Evolutionary conservation across 371 early-diverging fungal genomes (phyloP).

Genomic region (Lichtheimia ornata): DNA sequence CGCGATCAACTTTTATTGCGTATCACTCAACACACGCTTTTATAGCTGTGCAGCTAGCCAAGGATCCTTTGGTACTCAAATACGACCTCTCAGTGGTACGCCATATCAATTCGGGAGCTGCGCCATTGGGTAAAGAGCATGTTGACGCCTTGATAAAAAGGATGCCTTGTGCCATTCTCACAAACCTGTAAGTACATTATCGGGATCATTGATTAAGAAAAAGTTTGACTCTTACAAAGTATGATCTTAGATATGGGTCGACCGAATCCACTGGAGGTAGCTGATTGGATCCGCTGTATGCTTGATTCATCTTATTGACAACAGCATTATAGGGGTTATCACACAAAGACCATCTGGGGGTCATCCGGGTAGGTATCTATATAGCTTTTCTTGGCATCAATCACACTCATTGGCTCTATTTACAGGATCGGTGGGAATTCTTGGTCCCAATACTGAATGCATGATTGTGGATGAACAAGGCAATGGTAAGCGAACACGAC

Average conservation of each 20-base stretch:
- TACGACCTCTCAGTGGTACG: slow-evolving; percentile 69
- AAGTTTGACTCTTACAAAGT: neutral
- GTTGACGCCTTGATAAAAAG: slow-evolving; percentile 45
- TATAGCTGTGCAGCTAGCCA: slow-evolving; percentile 60
- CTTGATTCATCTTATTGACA: neutral
- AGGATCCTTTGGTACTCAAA: slow-evolving; percentile 66
- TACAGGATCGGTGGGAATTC: slow-evolving; percentile 55
- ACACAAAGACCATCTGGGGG: slow-evolving; percentile 5
- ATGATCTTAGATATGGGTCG: slow-evolving; percentile 71
- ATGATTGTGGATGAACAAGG: slow-evolving; percentile 64
- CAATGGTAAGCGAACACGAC: slow-evolving; percentile 26
- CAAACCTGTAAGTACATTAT: slow-evolving; percentile 8
- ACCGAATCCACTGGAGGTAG: slow-evolving; percentile 62
- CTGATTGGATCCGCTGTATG: neutral
- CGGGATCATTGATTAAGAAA: neutral
- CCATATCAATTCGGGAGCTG: slow-evolving; percentile 77
- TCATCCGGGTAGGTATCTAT: slow-evolving; percentile 10
- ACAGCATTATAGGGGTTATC: neutral
- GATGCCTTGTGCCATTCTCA: slow-evolving; percentile 52
- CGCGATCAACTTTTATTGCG: neutral
- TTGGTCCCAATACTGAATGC: slow-evolving; percentile 70
- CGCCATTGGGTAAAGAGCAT: slow-evolving; percentile 76
- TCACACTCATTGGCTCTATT: neutral
- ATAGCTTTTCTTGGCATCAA: neutral
- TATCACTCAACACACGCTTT: neutral